Percentiles rank a stretch among this genome's conserved stretches.
These are phyloP conservation scores for Talaromyces amestolkiae DNA, from an alignment of 2,329 filamentous ascomycete species.

Conservation along the genomic window DNA sequence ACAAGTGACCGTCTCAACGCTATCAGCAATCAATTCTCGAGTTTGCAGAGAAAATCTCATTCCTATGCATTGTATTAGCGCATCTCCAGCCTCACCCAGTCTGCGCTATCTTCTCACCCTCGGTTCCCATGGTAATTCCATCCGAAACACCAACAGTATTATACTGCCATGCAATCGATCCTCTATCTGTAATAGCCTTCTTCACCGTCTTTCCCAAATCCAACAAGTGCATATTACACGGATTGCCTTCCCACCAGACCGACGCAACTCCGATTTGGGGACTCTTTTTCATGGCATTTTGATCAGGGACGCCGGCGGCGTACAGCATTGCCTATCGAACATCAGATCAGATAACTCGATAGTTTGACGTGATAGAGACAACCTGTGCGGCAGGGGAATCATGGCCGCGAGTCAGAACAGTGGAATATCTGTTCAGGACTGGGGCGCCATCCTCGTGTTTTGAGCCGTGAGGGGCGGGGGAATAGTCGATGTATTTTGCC, in stretches of 20 bases:
- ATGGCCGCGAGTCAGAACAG: slow-evolving; percentile 76
- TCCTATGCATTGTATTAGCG: slow-evolving; percentile 50
- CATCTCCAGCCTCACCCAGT: not conserved
- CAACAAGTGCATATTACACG: slow-evolving; percentile 78
- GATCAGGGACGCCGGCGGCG: slow-evolving; percentile 80
- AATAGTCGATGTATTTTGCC: slow-evolving; percentile 57
- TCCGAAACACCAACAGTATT: slow-evolving; percentile 88
- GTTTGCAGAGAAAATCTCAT: slow-evolving; percentile 93
- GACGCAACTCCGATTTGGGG: slow-evolving; percentile 88
- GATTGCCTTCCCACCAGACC: slow-evolving; percentile 97
- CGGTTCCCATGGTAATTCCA: slow-evolving; percentile 91
- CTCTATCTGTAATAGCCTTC: slow-evolving; percentile 71
- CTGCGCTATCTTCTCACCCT: slow-evolving; percentile 55
- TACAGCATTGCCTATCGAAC: slow-evolving; percentile 79
- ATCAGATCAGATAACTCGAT: not conserved
- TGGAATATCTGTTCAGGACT: slow-evolving; percentile 82
- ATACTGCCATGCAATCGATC: slow-evolving; percentile 93
- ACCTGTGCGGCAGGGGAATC: slow-evolving; percentile 88
- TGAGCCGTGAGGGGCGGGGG: slow-evolving; percentile 52
- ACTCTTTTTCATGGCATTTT: slow-evolving; percentile 80
- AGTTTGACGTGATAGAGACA: slow-evolving; percentile 11
- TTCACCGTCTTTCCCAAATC: slow-evolving; percentile 88
- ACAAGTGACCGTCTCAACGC: slow-evolving; percentile 87
- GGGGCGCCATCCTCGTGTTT: slow-evolving; percentile 56
- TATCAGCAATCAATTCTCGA: slow-evolving; percentile 89